Conservation (phyloP, 2,329 filamentous ascomycete species). For the Penicillium sp. region DNA sequence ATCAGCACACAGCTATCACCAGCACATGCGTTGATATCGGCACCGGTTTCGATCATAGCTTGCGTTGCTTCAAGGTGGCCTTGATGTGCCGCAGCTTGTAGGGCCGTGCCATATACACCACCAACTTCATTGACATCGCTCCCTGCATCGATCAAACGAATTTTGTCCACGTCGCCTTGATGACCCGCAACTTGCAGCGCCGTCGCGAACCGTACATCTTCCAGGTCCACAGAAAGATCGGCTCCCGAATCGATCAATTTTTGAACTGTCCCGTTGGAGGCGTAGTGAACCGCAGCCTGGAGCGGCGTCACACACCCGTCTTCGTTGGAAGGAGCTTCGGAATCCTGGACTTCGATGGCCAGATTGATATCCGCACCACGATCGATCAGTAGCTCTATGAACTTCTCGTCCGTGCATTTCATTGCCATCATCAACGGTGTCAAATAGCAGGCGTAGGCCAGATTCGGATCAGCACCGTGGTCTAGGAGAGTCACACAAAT, state of each 20-base stretch:
- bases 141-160: slow-evolving; percentile 1
- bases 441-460: background rate
- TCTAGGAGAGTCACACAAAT: background rate
- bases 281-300: background rate
- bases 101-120: slow-evolving; percentile 2
- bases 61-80: slow-evolving; percentile 1
- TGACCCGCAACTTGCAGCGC: background rate
- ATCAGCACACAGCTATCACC: background rate
- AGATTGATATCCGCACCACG: background rate
- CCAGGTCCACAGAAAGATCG: background rate
- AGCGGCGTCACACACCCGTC: background rate
- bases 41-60: background rate
- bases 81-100: background rate
- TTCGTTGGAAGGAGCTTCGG: slow-evolving; percentile 1
- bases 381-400: background rate
- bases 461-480: background rate
- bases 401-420: background rate
- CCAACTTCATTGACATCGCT: background rate
- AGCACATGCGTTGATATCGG: background rate
- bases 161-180: background rate
- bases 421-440: background rate
- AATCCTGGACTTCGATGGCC: background rate
- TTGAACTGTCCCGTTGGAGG: background rate
- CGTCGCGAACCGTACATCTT: background rate
- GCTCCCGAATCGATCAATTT: background rate